Conservation (phyloP, 164 flowering plant genomes). For the Berberis vulgaris region DNA sequence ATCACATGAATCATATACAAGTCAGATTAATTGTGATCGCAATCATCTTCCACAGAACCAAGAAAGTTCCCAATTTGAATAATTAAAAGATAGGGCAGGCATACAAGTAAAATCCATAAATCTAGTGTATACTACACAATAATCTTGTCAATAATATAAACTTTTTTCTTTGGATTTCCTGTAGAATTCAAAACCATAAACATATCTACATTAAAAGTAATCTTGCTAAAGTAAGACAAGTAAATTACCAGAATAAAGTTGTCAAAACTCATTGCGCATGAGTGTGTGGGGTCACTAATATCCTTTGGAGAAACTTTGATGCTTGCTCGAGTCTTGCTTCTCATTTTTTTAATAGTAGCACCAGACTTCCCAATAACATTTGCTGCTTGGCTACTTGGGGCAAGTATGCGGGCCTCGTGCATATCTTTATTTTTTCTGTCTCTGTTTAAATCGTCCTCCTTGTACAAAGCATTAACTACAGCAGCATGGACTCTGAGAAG, state of each 20-base stretch:
- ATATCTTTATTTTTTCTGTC: conserved; percentile 40
- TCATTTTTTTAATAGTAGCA: conserved; percentile 64
- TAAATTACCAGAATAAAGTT: conserved; percentile 73
- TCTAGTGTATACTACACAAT: too few relatives aligned
- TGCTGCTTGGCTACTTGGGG: conserved; percentile 92
- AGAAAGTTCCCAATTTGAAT: too few relatives aligned
- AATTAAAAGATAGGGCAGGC: too few relatives aligned
- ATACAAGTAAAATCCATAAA: too few relatives aligned
- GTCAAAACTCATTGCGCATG: conserved; percentile 89
- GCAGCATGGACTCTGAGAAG: conserved; percentile 74
- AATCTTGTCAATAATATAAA: too few relatives aligned
- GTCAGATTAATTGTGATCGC: too few relatives aligned
- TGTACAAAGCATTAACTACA: conserved; percentile 57
- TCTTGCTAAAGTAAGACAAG: background rate
- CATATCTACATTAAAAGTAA: background rate
- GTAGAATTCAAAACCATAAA: too few relatives aligned
- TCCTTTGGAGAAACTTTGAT: conserved; percentile 70
- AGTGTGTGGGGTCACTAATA: conserved; percentile 59
- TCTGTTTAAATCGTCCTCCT: conserved; percentile 37
- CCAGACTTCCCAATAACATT: conserved; percentile 92
- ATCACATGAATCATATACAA: too few relatives aligned
- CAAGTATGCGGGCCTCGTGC: conserved; percentile 65
- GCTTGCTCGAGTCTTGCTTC: conserved; percentile 56
- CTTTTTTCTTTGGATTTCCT: too few relatives aligned
- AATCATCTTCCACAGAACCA: too few relatives aligned